Evolutionary conservation across 441 rosid genomes (phyloP).

Genomic region (Macaranga tanarius): DNA sequence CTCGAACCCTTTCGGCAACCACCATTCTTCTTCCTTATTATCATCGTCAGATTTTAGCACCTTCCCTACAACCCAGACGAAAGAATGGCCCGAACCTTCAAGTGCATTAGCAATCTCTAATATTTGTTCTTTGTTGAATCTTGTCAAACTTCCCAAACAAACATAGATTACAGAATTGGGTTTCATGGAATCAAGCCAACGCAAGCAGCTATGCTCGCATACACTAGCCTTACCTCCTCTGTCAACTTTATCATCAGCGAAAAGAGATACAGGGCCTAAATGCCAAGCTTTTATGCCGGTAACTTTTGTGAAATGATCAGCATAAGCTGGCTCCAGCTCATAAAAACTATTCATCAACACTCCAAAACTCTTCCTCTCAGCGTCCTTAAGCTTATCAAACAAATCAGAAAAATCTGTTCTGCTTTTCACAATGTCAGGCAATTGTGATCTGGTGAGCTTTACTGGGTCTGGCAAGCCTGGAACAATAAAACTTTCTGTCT

Average conservation of each 20-base stretch:
- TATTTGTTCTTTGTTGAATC: conserved; percentile 19
- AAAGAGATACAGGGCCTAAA: conserved; percentile 37
- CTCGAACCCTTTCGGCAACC: conserved; percentile 26
- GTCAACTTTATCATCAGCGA: conserved; percentile 25
- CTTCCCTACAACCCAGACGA: conserved; percentile 27
- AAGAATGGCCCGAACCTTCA: conserved; percentile 21
- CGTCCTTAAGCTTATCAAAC: conserved; percentile 36
- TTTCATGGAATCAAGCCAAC: conserved; percentile 36
- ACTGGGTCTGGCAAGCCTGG: conserved; percentile 40
- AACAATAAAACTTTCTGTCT: conserved; percentile 33
- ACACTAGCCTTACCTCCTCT: conserved; percentile 23
- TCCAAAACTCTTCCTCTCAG: conserved; percentile 46
- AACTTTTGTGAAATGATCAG: conserved; percentile 36
- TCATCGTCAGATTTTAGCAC: not conserved
- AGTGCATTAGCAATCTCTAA: conserved; percentile 26
- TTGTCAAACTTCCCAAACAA: conserved; percentile 31
- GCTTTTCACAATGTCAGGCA: conserved; percentile 40
- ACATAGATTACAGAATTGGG: conserved; percentile 33
- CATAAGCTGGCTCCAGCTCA: conserved; percentile 42
- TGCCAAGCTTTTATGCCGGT: conserved; percentile 43
- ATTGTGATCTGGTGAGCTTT: conserved; percentile 39
- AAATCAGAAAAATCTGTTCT: conserved; percentile 32
- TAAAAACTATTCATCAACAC: conserved; percentile 46
- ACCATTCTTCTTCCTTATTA: conserved; percentile 19
- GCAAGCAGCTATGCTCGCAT: conserved; percentile 20